A percentile compares a stretch with the other conserved stretches of the same genome.
These are phyloP conservation scores for Syzygium aqueum DNA, from an alignment of 345 rosid genomes.

Conservation along the genomic window DNA sequence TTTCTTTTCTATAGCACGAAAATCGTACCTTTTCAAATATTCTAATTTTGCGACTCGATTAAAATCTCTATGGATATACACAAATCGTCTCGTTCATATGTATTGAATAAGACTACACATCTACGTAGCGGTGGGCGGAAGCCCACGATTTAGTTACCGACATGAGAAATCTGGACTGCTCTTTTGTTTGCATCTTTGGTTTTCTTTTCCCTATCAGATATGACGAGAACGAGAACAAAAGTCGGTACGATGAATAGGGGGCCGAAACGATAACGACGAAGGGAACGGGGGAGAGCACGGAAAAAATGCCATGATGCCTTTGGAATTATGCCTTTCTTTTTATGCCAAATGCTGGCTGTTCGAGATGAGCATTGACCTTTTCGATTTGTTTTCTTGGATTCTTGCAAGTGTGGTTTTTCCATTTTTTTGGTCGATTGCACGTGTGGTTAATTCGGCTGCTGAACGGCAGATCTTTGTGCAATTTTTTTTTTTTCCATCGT, in stretches of 20 bases:
- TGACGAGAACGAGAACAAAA: neutral
- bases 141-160: neutral
- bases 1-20: neutral
- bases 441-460: neutral
- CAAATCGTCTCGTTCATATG: neutral
- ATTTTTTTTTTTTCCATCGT: neutral
- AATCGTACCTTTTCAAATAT: neutral
- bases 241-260: neutral
- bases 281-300: too few species aligned
- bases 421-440: neutral
- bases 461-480: neutral
- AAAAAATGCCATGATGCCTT: neutral
- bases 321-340: neutral
- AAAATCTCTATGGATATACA: accelerated
- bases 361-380: neutral
- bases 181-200: neutral
- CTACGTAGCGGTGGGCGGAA: neutral
- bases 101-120: neutral
- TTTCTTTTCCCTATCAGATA: neutral
- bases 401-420: neutral
- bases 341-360: neutral
- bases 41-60: neutral
- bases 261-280: neutral
- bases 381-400: neutral
- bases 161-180: neutral